phyloP scores from a whole-genome alignment of 2,329 filamentous ascomycete genomes.

The Parastagonospora avenae region DNA sequence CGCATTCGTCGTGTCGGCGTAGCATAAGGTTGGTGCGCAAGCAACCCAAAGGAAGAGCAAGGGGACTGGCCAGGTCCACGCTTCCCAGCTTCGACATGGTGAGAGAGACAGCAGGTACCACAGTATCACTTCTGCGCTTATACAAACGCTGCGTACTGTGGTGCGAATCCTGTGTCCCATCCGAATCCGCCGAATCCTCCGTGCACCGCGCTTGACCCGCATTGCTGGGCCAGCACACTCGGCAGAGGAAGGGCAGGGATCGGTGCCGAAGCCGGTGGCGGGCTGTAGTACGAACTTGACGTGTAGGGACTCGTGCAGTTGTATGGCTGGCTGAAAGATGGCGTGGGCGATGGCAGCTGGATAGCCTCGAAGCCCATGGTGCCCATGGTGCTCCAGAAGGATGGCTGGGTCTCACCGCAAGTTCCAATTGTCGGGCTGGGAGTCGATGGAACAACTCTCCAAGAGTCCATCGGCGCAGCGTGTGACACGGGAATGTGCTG shows the following conservation, averaged over 20 bases:
- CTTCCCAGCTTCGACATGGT: slow-evolving; percentile 39
- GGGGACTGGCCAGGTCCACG: slow-evolving; percentile 52
- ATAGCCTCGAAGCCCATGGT: slow-evolving; percentile 68
- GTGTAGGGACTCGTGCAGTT: slow-evolving; percentile 56
- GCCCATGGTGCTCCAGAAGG: slow-evolving; percentile 77
- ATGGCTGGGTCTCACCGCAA: slow-evolving; percentile 71
- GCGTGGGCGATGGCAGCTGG: slow-evolving; percentile 75
- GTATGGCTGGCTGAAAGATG: slow-evolving; percentile 75
- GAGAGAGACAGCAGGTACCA: slow-evolving; percentile 27
- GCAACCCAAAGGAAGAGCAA: slow-evolving; percentile 36
- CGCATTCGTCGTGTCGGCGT: slow-evolving; percentile 52
- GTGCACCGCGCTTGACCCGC: slow-evolving; percentile 68
- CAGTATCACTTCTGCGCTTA: slow-evolving; percentile 57
- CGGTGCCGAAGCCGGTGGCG: slow-evolving; percentile 74
- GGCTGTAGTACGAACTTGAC: slow-evolving; percentile 76
- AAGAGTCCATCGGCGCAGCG: slow-evolving; percentile 77
- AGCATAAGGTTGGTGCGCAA: slow-evolving; percentile 46
- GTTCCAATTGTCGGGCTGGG: slow-evolving; percentile 73
- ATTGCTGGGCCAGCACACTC: slow-evolving; percentile 83
- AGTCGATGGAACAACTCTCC: slow-evolving; percentile 90
- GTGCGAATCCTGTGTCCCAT: slow-evolving; percentile 85
- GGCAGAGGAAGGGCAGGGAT: slow-evolving; percentile 80
- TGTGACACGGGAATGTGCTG: slow-evolving; percentile 64
- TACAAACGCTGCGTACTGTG: slow-evolving; percentile 75
- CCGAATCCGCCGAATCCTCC: slow-evolving; percentile 77